Conservation (phyloP, 306 rosid genomes). For the Cicer yamashitae region DNA sequence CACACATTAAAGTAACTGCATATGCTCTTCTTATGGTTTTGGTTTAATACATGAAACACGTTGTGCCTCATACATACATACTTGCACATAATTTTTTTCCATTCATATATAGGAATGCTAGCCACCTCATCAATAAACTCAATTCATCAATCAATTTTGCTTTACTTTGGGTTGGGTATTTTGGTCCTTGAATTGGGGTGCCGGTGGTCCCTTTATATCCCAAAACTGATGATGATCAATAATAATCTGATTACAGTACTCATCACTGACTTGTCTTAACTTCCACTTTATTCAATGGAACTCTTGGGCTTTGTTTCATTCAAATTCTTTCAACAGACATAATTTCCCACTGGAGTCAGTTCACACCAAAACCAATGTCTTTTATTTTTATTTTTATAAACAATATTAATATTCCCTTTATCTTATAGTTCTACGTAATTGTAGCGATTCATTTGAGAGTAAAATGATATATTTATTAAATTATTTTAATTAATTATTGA, state of each 20-base stretch:
- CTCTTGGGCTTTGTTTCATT: conserved; percentile 20
- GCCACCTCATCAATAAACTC: conserved; percentile 26
- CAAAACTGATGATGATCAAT: conserved; percentile 44
- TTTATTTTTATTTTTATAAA: not conserved
- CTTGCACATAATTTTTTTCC: too few relatives aligned
- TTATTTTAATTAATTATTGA: too few relatives aligned
- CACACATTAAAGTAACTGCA: not conserved
- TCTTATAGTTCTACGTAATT: too few relatives aligned
- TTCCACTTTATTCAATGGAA: conserved; percentile 46
- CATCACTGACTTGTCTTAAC: conserved; percentile 49
- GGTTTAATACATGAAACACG: conserved; percentile 35
- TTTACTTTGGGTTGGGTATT: conserved; percentile 43
- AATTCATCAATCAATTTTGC: conserved; percentile 38
- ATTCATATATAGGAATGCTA: not conserved
- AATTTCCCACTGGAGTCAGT: conserved; percentile 32
- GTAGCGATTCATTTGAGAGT: too few relatives aligned
- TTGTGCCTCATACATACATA: conserved; percentile 20
- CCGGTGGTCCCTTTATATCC: conserved; percentile 50
- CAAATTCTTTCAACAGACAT: conserved; percentile 37
- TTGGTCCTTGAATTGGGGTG: conserved; percentile 47
- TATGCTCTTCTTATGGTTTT: conserved; percentile 19
- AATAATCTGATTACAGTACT: conserved; percentile 25
- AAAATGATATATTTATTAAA: too few relatives aligned
- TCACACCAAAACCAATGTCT: conserved; percentile 34
- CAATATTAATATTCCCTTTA: not conserved